phyloP scores from a whole-genome alignment of 2,329 filamentous ascomycete genomes.

The Aspergillus tamarii region DNA sequence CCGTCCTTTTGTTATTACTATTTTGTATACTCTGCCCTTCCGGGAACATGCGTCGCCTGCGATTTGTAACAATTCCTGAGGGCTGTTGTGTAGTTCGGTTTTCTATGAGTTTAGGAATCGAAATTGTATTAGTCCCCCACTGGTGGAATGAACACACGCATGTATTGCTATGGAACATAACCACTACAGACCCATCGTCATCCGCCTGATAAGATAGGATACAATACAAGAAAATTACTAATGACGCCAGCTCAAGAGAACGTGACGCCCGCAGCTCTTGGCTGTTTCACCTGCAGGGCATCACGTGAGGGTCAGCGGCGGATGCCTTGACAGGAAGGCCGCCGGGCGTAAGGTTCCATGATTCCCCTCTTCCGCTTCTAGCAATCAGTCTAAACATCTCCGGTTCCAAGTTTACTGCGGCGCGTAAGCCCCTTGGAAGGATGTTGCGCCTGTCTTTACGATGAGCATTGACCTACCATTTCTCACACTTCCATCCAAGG shows the following conservation, averaged over 20 bases:
- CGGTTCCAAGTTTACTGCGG: not conserved
- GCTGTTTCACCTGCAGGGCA: not conserved
- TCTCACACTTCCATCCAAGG: slow-evolving; percentile 22
- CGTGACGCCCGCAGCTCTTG: not conserved
- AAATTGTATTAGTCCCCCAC: not conserved
- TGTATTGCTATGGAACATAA: not conserved
- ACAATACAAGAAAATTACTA: not conserved
- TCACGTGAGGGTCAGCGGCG: slow-evolving; percentile 4
- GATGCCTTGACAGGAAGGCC: not conserved
- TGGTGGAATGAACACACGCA: not conserved
- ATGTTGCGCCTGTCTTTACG: slow-evolving; percentile 30
- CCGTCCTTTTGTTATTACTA: slow-evolving; percentile 1
- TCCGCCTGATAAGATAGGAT: not conserved
- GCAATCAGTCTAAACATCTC: not conserved
- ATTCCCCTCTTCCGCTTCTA: not conserved
- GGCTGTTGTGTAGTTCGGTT: not conserved
- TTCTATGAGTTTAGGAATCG: not conserved
- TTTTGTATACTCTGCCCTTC: not conserved
- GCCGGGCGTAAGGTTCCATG: not conserved
- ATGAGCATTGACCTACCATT: slow-evolving; percentile 29
- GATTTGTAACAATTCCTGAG: not conserved
- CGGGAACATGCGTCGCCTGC: not conserved
- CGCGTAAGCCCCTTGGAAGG: slow-evolving; percentile 7
- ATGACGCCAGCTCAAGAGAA: not conserved
- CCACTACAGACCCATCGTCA: not conserved